Evolutionary conservation across 805 yeast species (phyloP).

Genomic region (Starmerella asiatica): DNA sequence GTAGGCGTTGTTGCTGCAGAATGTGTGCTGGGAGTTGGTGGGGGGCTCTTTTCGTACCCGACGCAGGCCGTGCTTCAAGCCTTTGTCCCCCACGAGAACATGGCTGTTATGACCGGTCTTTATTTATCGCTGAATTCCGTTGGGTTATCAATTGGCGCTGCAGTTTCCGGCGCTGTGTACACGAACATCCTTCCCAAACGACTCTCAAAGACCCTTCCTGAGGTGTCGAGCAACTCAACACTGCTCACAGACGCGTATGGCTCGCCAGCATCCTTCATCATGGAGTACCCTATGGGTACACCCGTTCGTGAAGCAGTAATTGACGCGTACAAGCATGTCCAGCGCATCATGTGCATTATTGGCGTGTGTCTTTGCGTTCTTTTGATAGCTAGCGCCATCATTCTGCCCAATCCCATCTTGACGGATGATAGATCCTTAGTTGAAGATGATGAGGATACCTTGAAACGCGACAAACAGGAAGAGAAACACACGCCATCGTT

Average conservation of each 20-base stretch:
- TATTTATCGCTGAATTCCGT: constrained; percentile 46
- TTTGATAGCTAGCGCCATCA: constrained; percentile 34
- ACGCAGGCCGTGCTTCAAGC: constrained; percentile 50
- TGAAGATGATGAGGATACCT: constrained; percentile 13
- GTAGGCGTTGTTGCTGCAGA: constrained; percentile 51
- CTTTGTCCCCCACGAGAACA: constrained; percentile 45
- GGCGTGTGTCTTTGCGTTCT: constrained; percentile 44
- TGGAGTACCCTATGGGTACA: constrained; percentile 45
- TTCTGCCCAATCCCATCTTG: constrained; percentile 42
- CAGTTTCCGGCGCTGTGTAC: constrained; percentile 63
- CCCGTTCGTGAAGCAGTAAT: constrained; percentile 47
- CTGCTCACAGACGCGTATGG: constrained; percentile 38
- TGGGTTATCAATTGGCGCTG: constrained; percentile 50
- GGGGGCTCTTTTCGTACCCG: constrained; percentile 57
- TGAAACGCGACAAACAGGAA: background rate
- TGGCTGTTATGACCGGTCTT: constrained; percentile 49
- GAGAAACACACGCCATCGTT: background rate
- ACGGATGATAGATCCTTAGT: constrained; percentile 21
- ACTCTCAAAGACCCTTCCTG: constrained; percentile 28
- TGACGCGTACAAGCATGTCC: constrained; percentile 45
- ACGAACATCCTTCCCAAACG: constrained; percentile 41
- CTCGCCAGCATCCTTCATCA: constrained; percentile 40
- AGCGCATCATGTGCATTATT: constrained; percentile 42
- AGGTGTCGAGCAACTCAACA: constrained; percentile 23
- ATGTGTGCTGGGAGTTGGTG: constrained; percentile 56